Conservation (phyloP, 257 asterid genomes). For the Solanum medicagineum region DNA sequence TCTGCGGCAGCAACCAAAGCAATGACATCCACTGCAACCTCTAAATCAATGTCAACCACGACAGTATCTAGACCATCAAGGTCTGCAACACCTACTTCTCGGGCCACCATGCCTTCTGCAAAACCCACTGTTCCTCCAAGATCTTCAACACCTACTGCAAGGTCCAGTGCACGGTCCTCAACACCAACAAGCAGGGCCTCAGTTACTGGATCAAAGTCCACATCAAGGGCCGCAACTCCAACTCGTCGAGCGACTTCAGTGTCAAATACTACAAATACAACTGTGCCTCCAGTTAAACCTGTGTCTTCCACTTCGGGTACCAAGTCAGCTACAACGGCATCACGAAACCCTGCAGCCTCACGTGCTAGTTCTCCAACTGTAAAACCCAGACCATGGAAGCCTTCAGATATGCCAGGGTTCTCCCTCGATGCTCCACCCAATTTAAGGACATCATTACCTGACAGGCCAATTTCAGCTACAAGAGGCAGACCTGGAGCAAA, state of each 20-base stretch:
- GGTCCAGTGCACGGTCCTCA: conserved; percentile 63
- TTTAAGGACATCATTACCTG: conserved; percentile 72
- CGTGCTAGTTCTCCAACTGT: conserved; percentile 74
- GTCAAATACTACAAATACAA: conserved; percentile 22
- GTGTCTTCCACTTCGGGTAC: conserved; percentile 34
- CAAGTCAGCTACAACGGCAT: conserved; percentile 30
- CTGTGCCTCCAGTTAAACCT: conserved; percentile 31
- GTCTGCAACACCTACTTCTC: conserved; percentile 80
- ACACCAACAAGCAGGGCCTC: conserved; percentile 64
- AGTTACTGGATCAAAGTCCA: conserved; percentile 50
- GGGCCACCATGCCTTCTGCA: conserved; percentile 34
- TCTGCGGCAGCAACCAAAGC: conserved; percentile 30
- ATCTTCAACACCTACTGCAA: conserved; percentile 84
- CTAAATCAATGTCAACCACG: conserved; percentile 12
- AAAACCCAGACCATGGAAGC: conserved; percentile 86
- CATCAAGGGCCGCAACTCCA: conserved; percentile 79
- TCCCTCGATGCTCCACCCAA: conserved; percentile 94
- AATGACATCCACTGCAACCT: conserved; percentile 13
- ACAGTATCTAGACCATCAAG: conserved; percentile 50
- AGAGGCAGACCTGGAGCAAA: conserved; percentile 98
- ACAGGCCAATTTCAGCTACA: conserved; percentile 84
- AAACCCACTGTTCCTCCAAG: conserved; percentile 63
- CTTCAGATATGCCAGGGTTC: conserved; percentile 95
- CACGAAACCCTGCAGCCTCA: conserved; percentile 35
- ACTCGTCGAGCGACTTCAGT: conserved; percentile 47